These are phyloP conservation scores for Phaeotremella skinneri DNA, from an alignment of 768 basidiomycete species.

Conservation along the genomic window DNA sequence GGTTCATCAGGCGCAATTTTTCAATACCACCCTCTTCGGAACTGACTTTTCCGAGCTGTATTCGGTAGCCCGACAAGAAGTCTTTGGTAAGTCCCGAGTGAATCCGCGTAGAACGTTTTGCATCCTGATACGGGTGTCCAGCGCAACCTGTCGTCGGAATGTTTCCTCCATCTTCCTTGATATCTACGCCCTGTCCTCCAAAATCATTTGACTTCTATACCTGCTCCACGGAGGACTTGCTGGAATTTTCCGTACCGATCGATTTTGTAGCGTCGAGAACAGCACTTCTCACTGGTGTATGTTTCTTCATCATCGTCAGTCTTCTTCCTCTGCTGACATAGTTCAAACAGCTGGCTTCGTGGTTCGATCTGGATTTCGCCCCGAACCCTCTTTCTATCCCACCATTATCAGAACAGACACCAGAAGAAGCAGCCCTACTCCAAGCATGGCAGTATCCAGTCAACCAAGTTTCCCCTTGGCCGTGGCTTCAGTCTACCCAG, in stretches of 20 bases:
- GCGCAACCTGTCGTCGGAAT: constrained; percentile 50
- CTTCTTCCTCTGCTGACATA: constrained; percentile 8
- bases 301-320: constrained; percentile 13
- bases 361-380: constrained; percentile 49
- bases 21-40: constrained; percentile 48
- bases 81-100: constrained; percentile 46
- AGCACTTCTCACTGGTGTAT: constrained; percentile 45
- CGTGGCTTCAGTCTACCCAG: constrained; percentile 26
- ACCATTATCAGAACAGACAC: not conserved
- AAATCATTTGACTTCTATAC: constrained; percentile 49
- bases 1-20: constrained; percentile 43
- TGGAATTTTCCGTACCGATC: constrained; percentile 44
- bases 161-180: constrained; percentile 43
- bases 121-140: constrained; percentile 12
- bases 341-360: constrained; percentile 44
- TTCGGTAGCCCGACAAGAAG: constrained; percentile 41
- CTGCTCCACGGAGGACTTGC: constrained; percentile 34
- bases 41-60: constrained; percentile 47
- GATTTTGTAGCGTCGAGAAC: constrained; percentile 43
- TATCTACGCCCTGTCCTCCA: constrained; percentile 39
- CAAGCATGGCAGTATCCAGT: constrained; percentile 39
- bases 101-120: not conserved
- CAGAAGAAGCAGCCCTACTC: constrained; percentile 18
- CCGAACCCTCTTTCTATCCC: constrained; percentile 28
- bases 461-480: constrained; percentile 26